Evolutionary conservation across 257 asterid genomes (phyloP), one percentile per base, ranked within the genome.

Genomic region (Rehmannia glutinosa): DNA sequence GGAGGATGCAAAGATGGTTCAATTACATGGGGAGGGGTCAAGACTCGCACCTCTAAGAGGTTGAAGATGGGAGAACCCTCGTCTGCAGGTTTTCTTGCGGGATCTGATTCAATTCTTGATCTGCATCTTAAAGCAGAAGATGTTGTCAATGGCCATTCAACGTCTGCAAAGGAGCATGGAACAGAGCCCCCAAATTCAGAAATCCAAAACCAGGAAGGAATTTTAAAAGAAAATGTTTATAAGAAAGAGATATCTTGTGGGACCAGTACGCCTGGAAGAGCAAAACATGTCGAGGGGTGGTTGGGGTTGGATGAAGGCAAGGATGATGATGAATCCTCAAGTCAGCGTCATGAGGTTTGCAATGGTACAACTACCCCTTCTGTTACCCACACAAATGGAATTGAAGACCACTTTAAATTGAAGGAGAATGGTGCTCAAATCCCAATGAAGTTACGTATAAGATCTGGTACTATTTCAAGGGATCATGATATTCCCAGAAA

Each of bases 21-120:
- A 61, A 76, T 84, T 67, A 80, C 86, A 64, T 93, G 97, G 97
- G 97, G 96, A 73, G 97, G 97, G 64, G 90, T 86, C 79, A 90
- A 75, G 75, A 46, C 86, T 67, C 97, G 99, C 58, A 79, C 95
- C 46, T 78, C 95, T 53, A 94, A 94, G 78, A 91, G 87, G 77
- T 64, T 80, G 57, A 91, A 80, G 80, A 64, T 75, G 52, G 97
- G 79, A 57, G 93, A 84, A 81, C 68, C 85, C 60, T 67, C 64
- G 23, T 49, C 85, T 63, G 72, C 84, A 45, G 75, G 68, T 61
- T 62, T 78, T 64, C 71, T 66, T 53, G 71, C 80, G 54, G 82
- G 77, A 69, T 63, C 82, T 71, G 76, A 72, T 70, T 76, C 80
- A 30, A 73, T 62, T 76, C 75, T 64, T 49, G 86, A 84, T 43